Conservation (phyloP, 1,284 basidiomycete genomes). For the Leccinum fallax region DNA sequence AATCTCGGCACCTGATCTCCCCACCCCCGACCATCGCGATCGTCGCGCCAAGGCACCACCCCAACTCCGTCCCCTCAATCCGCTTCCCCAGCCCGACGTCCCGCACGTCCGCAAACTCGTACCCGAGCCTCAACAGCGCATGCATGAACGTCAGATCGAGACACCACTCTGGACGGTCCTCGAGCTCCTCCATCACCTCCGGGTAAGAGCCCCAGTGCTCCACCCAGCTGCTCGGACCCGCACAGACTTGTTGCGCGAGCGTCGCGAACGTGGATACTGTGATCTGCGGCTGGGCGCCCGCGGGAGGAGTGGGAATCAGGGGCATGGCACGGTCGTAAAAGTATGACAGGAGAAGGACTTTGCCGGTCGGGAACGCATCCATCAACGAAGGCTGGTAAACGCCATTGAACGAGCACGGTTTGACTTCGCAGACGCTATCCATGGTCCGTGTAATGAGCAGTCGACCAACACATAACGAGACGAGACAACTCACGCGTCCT, state of each 20-base stretch:
- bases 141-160: constrained; percentile 97
- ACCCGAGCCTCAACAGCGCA: constrained; percentile 79
- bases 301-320: constrained; percentile 52
- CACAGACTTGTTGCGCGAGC: constrained; percentile 74
- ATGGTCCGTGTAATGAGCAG: background rate
- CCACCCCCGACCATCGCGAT: constrained; percentile 73
- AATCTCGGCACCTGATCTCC: constrained; percentile 51
- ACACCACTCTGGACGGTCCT: constrained; percentile 90
- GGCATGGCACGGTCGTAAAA: constrained; percentile 95
- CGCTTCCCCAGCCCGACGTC: constrained; percentile 85
- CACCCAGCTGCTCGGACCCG: constrained; percentile 65
- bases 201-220: constrained; percentile 53
- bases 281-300: constrained; percentile 37
- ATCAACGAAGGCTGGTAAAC: constrained; percentile 96
- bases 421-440: constrained; percentile 78
- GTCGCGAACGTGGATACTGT: constrained; percentile 64
- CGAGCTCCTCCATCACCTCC: constrained; percentile 73
- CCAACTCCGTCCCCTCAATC: constrained; percentile 89
- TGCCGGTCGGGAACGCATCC: constrained; percentile 83
- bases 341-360: constrained; percentile 89
- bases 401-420: constrained; percentile 96
- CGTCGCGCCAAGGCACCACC: constrained; percentile 91
- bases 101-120: constrained; percentile 75
- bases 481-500: constrained; percentile 77
- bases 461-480: background rate